Base-by-base conservation (phyloP, 805 yeast species). In the Candida sanyiensis region DNA sequence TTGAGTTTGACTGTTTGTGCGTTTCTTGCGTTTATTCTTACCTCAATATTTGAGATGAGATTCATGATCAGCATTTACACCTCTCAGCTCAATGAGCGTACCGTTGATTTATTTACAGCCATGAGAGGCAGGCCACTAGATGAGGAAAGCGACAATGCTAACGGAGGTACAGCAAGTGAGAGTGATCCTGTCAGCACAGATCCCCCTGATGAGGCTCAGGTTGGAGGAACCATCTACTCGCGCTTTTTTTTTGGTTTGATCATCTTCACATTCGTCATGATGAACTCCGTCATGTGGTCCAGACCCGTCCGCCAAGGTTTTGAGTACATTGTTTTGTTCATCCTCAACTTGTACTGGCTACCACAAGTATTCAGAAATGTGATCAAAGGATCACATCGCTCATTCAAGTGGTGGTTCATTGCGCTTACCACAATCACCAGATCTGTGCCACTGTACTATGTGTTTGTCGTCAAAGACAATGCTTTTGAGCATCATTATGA, bases 281-380 rank as follows among this genome's bases (percentile, higher is more conserved):
- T 81, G 35, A 77, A 74, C 48, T 70, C 82, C 10, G 52, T 69
- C 2, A 57, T 74, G 33, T 84, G 93, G 94, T 79, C 88, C 28
- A 66, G 66, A 16, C 62, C 56, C 15, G 62, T 73, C 27, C 62
- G 95, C 39, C 58, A 57, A 20, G 48, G 65, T 1, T 74, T 80
- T 51, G 96, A 87, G 54, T 76, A 72, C 40, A 37, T 71, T 5
- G 61, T 73, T 2, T 56, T 81, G 8, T 43, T 77, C 2, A 35
- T 69, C 1, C 49, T 81, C 21, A 83, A 78, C 56, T 83, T 95
- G 2, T 80, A 74, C 49, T 88, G 96, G 96, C 48, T 84, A 12
- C 96, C 97, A 2, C 97, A 89, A 58, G 80, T 85, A 30, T 79
- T 78, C 49, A 69, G 96, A 56, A 86, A 87, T 55, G 74, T 80